Base-by-base conservation (phyloP, 2,329 filamentous ascomycete genomes). In the Cladosporium sp. region DNA sequence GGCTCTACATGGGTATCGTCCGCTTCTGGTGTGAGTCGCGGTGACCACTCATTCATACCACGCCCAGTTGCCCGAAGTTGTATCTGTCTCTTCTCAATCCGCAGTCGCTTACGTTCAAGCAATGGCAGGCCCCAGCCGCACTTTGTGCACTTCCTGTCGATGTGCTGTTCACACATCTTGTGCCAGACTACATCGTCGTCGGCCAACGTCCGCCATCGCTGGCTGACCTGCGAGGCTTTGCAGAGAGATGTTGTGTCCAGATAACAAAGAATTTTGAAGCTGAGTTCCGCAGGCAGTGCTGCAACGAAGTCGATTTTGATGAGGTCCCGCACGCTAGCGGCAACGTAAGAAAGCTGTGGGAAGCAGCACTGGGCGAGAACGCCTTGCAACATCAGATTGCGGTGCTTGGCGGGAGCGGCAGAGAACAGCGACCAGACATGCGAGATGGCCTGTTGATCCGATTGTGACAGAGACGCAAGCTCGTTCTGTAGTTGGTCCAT, bases 391-490 rank as follows among this genome's bases (percentile, higher is more conserved):
- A 99, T 97, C 60, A 99, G 82, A 63, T 96, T 93, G 66, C 94
- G 88, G 70, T 97, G 93, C 72, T 95, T 96, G 9, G 91, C 84
- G 0, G 94, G 94, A 0, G 94, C 92, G 39, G 94, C 94, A 0
- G 93, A 97, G 78, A 99, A 99, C 50, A 97, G 82, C 0, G 93
- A 96, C 94, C 94, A 99, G 58, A 97, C 92, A 69, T 97, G 93
- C 36, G 92, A 91, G 68, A 99, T 97, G 70, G 90, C 92, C 75
- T 97, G 91, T 75, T 96, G 92, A 72, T 99, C 94, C 64, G 84
- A 86, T 62, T 88, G 84, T 5, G 92, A 88, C 36, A 97, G 83
- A 49, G 84, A 86, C 67, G 93, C 89, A 55, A 97, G 84, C 74
- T 94, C 89, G 69, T 86, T 87, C 73, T 99, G 94, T 63, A 99